A percentile compares a stretch with the other conserved stretches of the same genome.
These are phyloP conservation scores for Pseudocercospora vitis DNA, from an alignment of 2,329 filamentous ascomycete species.

Conservation along the genomic window DNA sequence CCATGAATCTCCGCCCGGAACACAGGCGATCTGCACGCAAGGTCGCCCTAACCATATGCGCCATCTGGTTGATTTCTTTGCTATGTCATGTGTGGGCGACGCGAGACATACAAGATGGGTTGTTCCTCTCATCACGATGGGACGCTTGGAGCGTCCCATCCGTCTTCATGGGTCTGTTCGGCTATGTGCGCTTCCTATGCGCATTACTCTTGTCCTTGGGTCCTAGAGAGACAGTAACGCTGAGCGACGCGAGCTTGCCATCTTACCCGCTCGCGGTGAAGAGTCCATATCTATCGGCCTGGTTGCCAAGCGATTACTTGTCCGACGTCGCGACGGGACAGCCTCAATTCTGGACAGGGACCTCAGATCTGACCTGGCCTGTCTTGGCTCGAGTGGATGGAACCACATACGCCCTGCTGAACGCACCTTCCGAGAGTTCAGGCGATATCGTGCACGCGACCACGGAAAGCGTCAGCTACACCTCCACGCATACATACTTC, in stretches of 20 bases:
- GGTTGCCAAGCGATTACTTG: slow-evolving; percentile 36
- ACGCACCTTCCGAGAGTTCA: slow-evolving; percentile 27
- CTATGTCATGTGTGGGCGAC: slow-evolving; percentile 10
- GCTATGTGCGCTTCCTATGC: slow-evolving; percentile 7
- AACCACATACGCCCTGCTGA: slow-evolving; percentile 37
- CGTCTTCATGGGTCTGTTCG: slow-evolving; percentile 15
- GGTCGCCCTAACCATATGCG: slow-evolving; percentile 9
- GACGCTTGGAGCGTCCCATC: slow-evolving; percentile 7
- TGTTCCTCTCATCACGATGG: slow-evolving; percentile 10
- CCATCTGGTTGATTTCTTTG: slow-evolving; percentile 5
- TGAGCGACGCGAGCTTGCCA: slow-evolving; percentile 19
- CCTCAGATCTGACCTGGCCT: slow-evolving; percentile 36
- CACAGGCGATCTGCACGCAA: background rate
- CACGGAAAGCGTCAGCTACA: slow-evolving; percentile 33
- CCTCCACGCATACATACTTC: slow-evolving; percentile 37
- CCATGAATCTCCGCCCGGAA: background rate
- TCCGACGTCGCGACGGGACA: slow-evolving; percentile 30
- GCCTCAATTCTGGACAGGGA: slow-evolving; percentile 40
- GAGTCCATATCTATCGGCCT: slow-evolving; percentile 38
- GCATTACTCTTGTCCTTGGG: slow-evolving; percentile 8
- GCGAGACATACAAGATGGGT: slow-evolving; percentile 18
- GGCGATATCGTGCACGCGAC: slow-evolving; percentile 24
- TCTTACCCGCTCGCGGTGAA: slow-evolving; percentile 36
- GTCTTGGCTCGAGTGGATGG: slow-evolving; percentile 38
- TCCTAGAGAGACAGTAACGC: slow-evolving; percentile 4